Evolutionary conservation across 2,329 filamentous ascomycete species (phyloP), one percentile per base, ranked within the genome.

Genomic region (Alternaria metachromatica): DNA sequence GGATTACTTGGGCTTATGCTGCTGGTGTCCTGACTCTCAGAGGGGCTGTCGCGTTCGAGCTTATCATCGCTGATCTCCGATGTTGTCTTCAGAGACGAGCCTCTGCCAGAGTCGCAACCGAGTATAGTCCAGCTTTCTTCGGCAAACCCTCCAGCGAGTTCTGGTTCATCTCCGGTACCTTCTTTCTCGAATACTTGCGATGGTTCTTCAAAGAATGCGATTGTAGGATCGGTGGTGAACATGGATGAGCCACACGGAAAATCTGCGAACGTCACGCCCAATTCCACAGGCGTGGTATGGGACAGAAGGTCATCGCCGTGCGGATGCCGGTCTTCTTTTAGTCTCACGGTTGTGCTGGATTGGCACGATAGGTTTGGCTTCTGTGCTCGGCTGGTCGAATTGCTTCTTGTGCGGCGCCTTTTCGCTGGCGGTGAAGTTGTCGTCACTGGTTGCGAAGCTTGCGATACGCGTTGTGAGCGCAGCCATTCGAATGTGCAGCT

Each of bases 401-500:
- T 43, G 53, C 70, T 74, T 58, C 70, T 64, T 26, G 70, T 78
- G 10, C 76, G 73, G 45, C 76, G 75, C 63, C 73, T 72, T 67
- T 79, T 79, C 48, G 70, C 49, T 41, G 72, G 68, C 15, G 74
- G 73, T 41, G 63, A 53, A 21, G 69, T 41, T 41, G 54, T 71
- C 23, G 65, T 26, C 49, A 64, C 70, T 45, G 71, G 67, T 45
- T 72, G 67, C 48, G 72, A 63, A 43, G 75, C 76, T 62, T 78
- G 76, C 48, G 56, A 66, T 9, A 78, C 67, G 15, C 77, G 74
- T 43, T 79, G 77, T 37, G 76, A 78, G 11, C 76, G 74, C 26
- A 83, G 73, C 80, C 82, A 84, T 55, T 83, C 79, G 62, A 83
- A 82, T 0, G 82, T 83, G 63, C 82, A 84, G 13, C 70, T 76